Base-by-base conservation (phyloP, 208 protist species). In the Angomonas deanei region DNA sequence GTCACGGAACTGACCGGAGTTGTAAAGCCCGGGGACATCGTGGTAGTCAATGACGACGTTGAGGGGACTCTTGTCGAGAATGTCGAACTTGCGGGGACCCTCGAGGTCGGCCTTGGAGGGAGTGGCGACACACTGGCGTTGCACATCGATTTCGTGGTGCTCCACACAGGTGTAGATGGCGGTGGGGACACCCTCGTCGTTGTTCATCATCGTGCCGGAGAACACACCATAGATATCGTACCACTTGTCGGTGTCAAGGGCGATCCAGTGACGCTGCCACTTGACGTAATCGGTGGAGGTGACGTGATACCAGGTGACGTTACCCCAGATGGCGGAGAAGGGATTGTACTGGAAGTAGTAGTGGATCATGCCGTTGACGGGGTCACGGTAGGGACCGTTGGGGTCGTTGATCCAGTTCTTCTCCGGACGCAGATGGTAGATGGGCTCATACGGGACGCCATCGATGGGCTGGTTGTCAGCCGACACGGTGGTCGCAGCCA, bases 341-440 rank as follows among this genome's bases (percentile, higher is more conserved):
- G 81, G 81, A 70, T 84, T 82, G 72, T 84, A 84, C 72, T 88
- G 78, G 68, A 84, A 81, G 78, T 82, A 82, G 42, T 79, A 50
- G 63, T 84, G 67, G 28, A 81, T 75, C 36, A 68, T 74, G 32
- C 69, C 71, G 28, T 65, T 88, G 61, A 82, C 68, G 30, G 78
- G 76, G 68, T 83, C 78, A 34, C 78, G 78, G 70, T 81, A 82
- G 32, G 78, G 75, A 27, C 75, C 78, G 68, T 78, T 88, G 13
- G 82, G 78, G 70, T 82, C 78, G 53, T 78, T 85, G 64, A 86
- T 83, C 72, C 82, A 88, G 58, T 86, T 61, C 23, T 23, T 66
- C 8, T 66, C 70, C n/a, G 78, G 68, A n/a, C 76, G 76, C 3
- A 86, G 61, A 68, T 86, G 82, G 64, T 75, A 89, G 49, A 61